Base-by-base conservation (phyloP, 192 early-diverging fungal species). In the Entomortierella chlamydospora region DNA sequence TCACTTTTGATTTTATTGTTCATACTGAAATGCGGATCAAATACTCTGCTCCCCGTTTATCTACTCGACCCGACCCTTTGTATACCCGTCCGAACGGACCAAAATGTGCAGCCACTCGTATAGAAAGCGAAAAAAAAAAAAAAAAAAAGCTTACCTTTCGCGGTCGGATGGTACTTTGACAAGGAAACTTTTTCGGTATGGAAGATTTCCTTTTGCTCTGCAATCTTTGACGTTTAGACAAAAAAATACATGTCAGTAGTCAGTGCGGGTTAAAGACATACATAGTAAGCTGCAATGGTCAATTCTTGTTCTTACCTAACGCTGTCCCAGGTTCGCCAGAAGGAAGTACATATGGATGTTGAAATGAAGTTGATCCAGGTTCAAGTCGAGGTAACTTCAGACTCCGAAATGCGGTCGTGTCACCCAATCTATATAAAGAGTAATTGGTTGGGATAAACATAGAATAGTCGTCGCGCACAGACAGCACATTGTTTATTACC, bases 391-490 rank as follows among this genome's bases (percentile, higher is more conserved):
- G 76, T 18, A 79, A 43, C 51, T 61, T 50, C 23, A 79, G 23
- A 15, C 41, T 50, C 56, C 76, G 53, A 42, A 79, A 79, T 5
- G 30, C 10, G 3, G 15, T 33, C 10, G 56, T 61, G 51, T 79
- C 76, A 20, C 57, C 50, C 39, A 79, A 10, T 41, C 72, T 76
- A 61, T n/a, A n/a, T n/a, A n/a, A n/a, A n/a, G n/a, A n/a, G n/a
- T n/a, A n/a, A n/a, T n/a, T n/a, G n/a, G n/a, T n/a, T n/a, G n/a
- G n/a, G n/a, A 20, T 31, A 25, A 60, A 25, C 12, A 34, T 8
- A 17, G 18, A 52, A 22, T n/a, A 37, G 3, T 0, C 7, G 25
- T n/a, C 18, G 43, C 17, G 10, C 59, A 47, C 25, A 4, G 25
- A 51, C 34, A 8, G 17, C 22, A 10, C 9, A 7, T 37, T 6